A percentile compares a stretch with the other conserved stretches of the same genome.
These are phyloP conservation scores for Panicum virgatum DNA, from an alignment of 202 grass and related monocot genomes.

Conservation along the genomic window DNA sequence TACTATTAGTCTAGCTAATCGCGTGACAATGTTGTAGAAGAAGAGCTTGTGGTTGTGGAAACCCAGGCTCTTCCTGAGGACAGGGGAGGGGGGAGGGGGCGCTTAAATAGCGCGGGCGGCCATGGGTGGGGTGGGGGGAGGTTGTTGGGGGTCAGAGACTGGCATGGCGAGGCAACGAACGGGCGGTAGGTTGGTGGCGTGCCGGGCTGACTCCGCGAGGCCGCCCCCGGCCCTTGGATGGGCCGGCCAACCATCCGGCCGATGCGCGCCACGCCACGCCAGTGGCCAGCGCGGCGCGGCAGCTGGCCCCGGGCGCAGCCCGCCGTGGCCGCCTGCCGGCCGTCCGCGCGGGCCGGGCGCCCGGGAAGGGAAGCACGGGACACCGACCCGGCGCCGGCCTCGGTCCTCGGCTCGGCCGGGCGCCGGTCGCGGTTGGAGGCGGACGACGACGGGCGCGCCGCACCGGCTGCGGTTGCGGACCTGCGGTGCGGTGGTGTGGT, in stretches of 20 bases:
- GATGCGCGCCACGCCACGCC: slow-evolving; percentile 49
- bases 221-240: slow-evolving; percentile 36
- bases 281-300: slow-evolving; percentile 9
- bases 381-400: slow-evolving; percentile 4
- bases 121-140: slow-evolving; percentile 26
- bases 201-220: background rate
- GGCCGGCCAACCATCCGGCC: slow-evolving; percentile 19
- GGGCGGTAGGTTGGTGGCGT: slow-evolving; percentile 53
- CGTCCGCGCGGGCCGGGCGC: background rate
- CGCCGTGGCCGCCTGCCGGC: slow-evolving; percentile 21
- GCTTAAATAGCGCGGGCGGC: slow-evolving; percentile 59
- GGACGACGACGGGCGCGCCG: background rate
- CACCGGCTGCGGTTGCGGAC: background rate
- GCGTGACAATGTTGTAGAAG: slow-evolving; percentile 32
- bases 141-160: slow-evolving; percentile 39
- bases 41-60: slow-evolving; percentile 46
- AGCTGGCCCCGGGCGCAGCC: background rate
- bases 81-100: background rate
- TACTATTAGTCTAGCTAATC: background rate
- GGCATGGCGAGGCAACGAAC: background rate
- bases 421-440: background rate
- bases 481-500: background rate
- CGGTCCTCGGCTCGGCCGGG: too few species aligned
- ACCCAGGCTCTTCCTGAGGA: slow-evolving; percentile 60
- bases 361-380: background rate